Evolutionary conservation across 768 basidiomycete species (phyloP).

Genomic region (Lentinula aciculospora): DNA sequence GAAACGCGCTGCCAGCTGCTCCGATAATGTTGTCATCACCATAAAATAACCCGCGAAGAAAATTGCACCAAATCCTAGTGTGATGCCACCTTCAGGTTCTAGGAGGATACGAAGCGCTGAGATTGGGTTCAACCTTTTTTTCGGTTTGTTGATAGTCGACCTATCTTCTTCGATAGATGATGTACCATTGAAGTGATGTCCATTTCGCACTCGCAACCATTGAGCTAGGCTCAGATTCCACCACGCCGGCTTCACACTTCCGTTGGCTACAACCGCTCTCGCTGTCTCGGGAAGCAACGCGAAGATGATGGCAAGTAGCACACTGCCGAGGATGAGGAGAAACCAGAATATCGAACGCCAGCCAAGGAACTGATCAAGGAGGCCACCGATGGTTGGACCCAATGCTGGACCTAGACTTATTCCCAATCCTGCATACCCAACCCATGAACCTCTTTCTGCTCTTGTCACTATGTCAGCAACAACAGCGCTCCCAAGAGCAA

Average conservation of each 20-base stretch:
- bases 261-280: neutral
- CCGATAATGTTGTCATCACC: neutral
- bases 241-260: neutral
- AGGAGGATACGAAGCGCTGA: neutral
- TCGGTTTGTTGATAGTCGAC: neutral
- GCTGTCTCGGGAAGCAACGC: neutral
- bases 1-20: neutral
- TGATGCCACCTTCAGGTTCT: neutral
- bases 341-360: neutral
- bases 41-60: neutral
- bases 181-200: neutral
- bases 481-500: neutral
- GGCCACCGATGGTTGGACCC: neutral
- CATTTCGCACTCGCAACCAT: neutral
- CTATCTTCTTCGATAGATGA: neutral
- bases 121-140: neutral
- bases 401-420: neutral
- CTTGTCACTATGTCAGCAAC: neutral
- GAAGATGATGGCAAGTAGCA: neutral
- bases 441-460: neutral
- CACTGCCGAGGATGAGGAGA: neutral
- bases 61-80: neutral
- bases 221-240: neutral
- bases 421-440: neutral
- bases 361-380: neutral